Evolutionary conservation across 345 rosid species (phyloP), one percentile per base, ranked within the genome.

Genomic region (Sisymbrium altissimum): DNA sequence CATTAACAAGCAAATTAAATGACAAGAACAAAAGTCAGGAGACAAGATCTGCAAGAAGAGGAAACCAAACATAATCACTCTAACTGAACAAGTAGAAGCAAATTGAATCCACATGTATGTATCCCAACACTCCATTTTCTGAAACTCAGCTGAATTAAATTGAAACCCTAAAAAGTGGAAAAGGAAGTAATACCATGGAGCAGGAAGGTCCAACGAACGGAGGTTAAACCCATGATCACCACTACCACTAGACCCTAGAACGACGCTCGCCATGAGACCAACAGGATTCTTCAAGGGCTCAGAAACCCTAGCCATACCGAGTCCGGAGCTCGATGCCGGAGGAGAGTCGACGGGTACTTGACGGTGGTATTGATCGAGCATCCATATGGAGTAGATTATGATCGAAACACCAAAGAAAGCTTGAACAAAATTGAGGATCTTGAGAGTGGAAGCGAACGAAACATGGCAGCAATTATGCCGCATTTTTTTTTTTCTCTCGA

Each of bases 351-450:
- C 75, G 59, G 80, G 94, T 14, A 68, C 25, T 55, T 56, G 89
- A 71, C 77, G 86, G 75, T 83, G 79, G 95, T 93, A 91, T 48
- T 88, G 90, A 80, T 85, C 70, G 52, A 91, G 88, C 96, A 94
- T 89, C 97, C 97, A 94, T 32, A 84, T 12, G 2, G 98, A 94
- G 84, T 89, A 91, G 64, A 88, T 27, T 9, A 91, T 66, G 66
- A 91, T 86, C 4, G 91, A 86, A 11, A 91, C 10, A 33, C 91
- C 95, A 3, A 87, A 15, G 79, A 91, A 91, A 36, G 88, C 82
- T 75, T 87, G 97, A 39, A 88, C 80, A 74, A 83, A 88, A 76
- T 86, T 91, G 58, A 87, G 84, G 77, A 91, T 40, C 61, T 88
- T 91, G 10, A 89, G 85, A 32, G 84, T 32, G 40, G 89, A 82